Evolutionary conservation across 2,329 filamentous ascomycete genomes (phyloP).

Genomic region (Mycosphaerella sp.): DNA sequence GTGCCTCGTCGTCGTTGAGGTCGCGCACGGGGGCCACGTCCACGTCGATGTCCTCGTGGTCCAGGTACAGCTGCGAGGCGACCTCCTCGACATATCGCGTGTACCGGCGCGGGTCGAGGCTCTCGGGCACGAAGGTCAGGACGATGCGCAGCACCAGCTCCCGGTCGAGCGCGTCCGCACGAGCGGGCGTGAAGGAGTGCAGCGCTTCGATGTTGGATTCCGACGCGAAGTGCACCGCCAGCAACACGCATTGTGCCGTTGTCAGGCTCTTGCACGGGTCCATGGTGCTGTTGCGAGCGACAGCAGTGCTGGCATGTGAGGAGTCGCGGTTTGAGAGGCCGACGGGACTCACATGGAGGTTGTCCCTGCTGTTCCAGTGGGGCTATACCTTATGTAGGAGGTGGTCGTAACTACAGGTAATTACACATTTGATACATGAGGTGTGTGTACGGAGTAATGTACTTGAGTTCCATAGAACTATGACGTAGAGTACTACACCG

Average conservation of each 20-base stretch:
- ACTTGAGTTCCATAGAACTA: too few species aligned
- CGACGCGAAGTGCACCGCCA: constrained; percentile 64
- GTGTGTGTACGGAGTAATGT: too few species aligned
- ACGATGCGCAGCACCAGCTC: constrained; percentile 66
- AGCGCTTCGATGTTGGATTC: constrained; percentile 59
- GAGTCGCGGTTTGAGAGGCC: neutral
- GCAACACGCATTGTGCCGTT: constrained; percentile 62
- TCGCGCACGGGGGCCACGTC: constrained; percentile 53
- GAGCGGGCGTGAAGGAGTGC: constrained; percentile 52
- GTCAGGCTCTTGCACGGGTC: constrained; percentile 44
- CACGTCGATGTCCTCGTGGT: constrained; percentile 41
- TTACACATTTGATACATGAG: too few species aligned
- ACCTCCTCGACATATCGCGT: constrained; percentile 56
- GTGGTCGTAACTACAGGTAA: too few species aligned
- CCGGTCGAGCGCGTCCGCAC: constrained; percentile 54
- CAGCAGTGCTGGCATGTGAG: neutral
- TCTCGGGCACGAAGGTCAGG: constrained; percentile 72
- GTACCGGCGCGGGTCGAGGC: constrained; percentile 57
- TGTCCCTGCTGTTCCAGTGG: too few species aligned
- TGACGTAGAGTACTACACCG: too few species aligned
- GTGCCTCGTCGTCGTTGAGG: constrained; percentile 58
- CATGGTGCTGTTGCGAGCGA: constrained; percentile 10
- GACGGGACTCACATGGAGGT: too few species aligned
- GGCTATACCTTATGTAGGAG: too few species aligned
- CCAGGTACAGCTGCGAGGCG: constrained; percentile 43